These are phyloP conservation scores for Amaranthus palmeri DNA, from an alignment of 148 eudicot species.

Conservation along the genomic window DNA sequence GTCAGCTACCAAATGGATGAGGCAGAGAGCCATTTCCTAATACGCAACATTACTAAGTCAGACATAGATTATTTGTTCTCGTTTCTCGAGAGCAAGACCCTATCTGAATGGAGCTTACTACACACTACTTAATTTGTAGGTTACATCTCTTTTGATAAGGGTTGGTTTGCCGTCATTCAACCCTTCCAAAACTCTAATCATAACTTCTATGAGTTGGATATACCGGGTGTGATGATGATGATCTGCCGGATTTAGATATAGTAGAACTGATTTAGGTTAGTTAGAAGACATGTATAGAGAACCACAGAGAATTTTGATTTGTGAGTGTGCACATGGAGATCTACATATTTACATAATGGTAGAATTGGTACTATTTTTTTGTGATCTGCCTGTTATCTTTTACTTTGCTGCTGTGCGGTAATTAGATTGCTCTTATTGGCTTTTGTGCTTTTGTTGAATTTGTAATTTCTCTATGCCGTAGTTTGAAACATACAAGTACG, in stretches of 20 bases:
- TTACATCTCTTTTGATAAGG: background rate
- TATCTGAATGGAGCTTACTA: background rate
- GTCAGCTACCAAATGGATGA: constrained; percentile 99
- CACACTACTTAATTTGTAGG: background rate
- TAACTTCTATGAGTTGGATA: too few species aligned
- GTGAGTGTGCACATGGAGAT: background rate
- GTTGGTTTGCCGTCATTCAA: too few species aligned
- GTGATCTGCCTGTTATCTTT: background rate
- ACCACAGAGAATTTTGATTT: constrained; percentile 25
- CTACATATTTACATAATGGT: constrained; percentile 12
- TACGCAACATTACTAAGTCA: too few species aligned
- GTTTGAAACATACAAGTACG: too few species aligned
- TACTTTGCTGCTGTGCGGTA: background rate
- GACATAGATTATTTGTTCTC: background rate
- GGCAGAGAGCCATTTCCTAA: constrained; percentile 58
- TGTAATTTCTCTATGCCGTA: too few species aligned
- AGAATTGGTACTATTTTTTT: background rate
- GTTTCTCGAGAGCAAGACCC: background rate
- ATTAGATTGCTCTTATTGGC: background rate
- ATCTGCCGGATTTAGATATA: background rate
- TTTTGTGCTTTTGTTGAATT: too few species aligned
- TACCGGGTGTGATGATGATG: too few species aligned
- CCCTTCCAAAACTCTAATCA: too few species aligned
- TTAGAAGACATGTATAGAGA: constrained; percentile 27
- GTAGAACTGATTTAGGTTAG: constrained; percentile 11